phyloP scores from a whole-genome alignment of 331 rosid genomes.

The Erythrophleum ivorense region DNA sequence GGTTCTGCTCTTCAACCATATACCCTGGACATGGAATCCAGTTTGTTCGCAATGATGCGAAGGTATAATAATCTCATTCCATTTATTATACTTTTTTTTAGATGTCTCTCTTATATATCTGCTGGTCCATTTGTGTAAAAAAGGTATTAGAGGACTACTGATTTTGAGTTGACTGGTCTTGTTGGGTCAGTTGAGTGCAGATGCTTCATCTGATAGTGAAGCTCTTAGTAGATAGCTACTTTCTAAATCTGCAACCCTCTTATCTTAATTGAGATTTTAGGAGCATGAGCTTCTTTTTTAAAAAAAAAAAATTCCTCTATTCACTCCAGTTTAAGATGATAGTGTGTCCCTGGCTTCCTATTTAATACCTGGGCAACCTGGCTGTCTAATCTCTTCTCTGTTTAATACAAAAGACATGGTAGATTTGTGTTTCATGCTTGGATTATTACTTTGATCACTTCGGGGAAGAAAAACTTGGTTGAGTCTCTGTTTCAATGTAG shows the following conservation, averaged over 20 bases:
- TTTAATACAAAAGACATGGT: background rate
- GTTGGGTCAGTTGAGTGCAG: slow-evolving; percentile 18
- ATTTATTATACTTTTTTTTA: background rate
- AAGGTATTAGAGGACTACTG: background rate
- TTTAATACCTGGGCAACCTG: background rate
- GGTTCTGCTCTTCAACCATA: slow-evolving; percentile 77
- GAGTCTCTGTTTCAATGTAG: background rate
- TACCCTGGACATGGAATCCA: slow-evolving; percentile 94
- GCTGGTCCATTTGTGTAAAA: background rate
- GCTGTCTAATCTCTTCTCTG: background rate
- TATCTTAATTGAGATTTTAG: background rate
- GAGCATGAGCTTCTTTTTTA: background rate
- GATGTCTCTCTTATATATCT: background rate
- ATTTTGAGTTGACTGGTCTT: background rate
- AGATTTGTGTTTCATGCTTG: background rate
- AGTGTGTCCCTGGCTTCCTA: background rate
- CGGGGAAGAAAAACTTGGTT: background rate
- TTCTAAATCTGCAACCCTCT: background rate
- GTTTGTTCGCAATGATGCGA: slow-evolving; percentile 85
- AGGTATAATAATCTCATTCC: slow-evolving; percentile 46
- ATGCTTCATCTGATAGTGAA: slow-evolving; percentile 1
- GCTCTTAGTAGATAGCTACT: background rate
- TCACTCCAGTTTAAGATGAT: background rate
- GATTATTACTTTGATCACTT: background rate
- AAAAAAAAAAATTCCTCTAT: too few relatives aligned